Evolutionary conservation across 352 stramenopile species (phyloP).

Genomic region (Phytophthora parvispora): DNA sequence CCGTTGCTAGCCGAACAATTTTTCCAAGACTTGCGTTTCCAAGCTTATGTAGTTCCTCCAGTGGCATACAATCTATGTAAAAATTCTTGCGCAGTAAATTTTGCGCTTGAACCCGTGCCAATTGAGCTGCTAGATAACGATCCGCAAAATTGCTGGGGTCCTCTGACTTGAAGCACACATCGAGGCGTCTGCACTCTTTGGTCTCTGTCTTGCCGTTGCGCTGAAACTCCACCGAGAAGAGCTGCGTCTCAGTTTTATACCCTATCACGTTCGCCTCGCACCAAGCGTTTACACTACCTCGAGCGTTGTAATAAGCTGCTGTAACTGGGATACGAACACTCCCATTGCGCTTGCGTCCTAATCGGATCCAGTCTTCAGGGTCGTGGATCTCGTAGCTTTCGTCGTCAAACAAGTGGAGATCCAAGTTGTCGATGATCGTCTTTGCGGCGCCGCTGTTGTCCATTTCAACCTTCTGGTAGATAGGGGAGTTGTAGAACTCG

Average conservation of each 20-base stretch:
- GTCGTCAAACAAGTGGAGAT: slow-evolving; percentile 83
- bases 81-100: slow-evolving; percentile 79
- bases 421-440: slow-evolving; percentile 66
- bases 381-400: slow-evolving; percentile 82
- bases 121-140: slow-evolving; percentile 72
- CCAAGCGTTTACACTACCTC: slow-evolving; percentile 72
- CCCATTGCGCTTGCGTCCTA: slow-evolving; percentile 57
- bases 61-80: slow-evolving; percentile 90
- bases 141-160: slow-evolving; percentile 84
- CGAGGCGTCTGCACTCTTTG: slow-evolving; percentile 57
- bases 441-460: slow-evolving; percentile 64
- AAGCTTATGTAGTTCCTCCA: slow-evolving; percentile 86
- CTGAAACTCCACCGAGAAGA: slow-evolving; percentile 73
- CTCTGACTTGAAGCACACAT: slow-evolving; percentile 89
- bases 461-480: slow-evolving; percentile 51
- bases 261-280: slow-evolving; percentile 68
- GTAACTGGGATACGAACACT: slow-evolving; percentile 78
- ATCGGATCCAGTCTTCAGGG: slow-evolving; percentile 69
- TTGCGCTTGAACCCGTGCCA: slow-evolving; percentile 67
- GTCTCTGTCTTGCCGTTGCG: slow-evolving; percentile 72
- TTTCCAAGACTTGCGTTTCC: slow-evolving; percentile 84
- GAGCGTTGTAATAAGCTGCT: slow-evolving; percentile 68
- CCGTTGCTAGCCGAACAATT: slow-evolving; percentile 74
- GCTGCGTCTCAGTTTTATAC: slow-evolving; percentile 48
- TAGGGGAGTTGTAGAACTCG: slow-evolving; percentile 41